Conservation (phyloP, 2,329 filamentous ascomycete genomes). For the Sclerotinia subarctica region DNA sequence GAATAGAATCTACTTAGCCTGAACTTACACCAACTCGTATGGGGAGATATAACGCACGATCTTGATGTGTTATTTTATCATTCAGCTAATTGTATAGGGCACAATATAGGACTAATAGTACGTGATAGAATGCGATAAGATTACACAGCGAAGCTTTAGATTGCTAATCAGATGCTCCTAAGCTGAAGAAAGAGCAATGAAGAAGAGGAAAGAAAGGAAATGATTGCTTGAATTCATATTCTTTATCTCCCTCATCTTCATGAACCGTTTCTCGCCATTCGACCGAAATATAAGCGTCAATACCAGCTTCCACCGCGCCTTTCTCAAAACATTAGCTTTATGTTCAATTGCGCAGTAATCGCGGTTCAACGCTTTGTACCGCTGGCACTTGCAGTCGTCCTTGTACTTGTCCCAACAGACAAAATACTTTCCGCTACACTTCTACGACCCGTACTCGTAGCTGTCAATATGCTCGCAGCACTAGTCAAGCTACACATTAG, state of each 20-base stretch:
- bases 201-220: not conserved
- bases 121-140: not conserved
- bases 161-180: too few relatives aligned
- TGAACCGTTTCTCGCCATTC: not conserved
- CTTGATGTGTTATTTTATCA: not conserved
- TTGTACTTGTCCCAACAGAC: not conserved
- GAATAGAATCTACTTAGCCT: conserved; percentile 8
- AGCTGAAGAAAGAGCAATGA: not conserved
- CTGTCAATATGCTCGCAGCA: not conserved
- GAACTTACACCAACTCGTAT: not conserved
- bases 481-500: not conserved
- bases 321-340: not conserved
- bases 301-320: not conserved
- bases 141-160: not conserved
- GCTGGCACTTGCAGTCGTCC: not conserved
- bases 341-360: not conserved
- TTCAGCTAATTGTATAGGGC: not conserved
- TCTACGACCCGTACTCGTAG: not conserved
- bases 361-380: not conserved
- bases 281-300: not conserved
- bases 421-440: not conserved
- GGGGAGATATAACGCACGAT: not conserved
- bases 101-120: not conserved
- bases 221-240: not conserved
- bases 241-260: not conserved